phyloP scores from a whole-genome alignment of 257 asterid species.

The Fraxinus cuspidata region DNA sequence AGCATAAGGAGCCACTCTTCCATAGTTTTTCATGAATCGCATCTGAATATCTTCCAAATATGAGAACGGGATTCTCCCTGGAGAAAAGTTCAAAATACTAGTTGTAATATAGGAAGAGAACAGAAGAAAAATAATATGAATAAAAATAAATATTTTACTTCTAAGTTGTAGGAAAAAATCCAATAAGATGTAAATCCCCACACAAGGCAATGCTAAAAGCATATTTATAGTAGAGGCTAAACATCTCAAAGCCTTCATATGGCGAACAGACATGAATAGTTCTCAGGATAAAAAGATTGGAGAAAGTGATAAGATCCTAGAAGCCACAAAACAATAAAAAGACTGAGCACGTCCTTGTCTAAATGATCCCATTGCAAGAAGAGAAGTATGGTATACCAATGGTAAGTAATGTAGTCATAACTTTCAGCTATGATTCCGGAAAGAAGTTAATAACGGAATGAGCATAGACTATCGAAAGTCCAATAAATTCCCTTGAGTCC shows the following conservation, averaged over 20 bases:
- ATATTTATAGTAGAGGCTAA: not conserved
- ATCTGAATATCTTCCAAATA: conserved; percentile 95
- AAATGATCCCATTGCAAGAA: not conserved
- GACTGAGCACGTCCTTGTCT: not conserved
- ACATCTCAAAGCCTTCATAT: not conserved
- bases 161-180: not conserved
- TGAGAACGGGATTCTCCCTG: conserved; percentile 94
- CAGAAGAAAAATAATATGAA: not conserved
- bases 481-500: not conserved
- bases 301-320: not conserved
- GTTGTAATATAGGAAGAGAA: not conserved
- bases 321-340: not conserved
- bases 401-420: not conserved
- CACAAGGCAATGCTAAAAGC: not conserved
- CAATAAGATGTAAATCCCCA: conserved; percentile 1
- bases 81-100: conserved; percentile 19
- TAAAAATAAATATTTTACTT: not conserved
- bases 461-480: not conserved
- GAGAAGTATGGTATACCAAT: not conserved
- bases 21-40: conserved; percentile 97
- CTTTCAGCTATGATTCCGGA: not conserved
- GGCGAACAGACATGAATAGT: not conserved
- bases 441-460: not conserved
- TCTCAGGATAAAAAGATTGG: not conserved
- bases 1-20: conserved; percentile 74